Conservation (phyloP, 805 yeast species). For the Wickerhamomyces ciferrii region DNA sequence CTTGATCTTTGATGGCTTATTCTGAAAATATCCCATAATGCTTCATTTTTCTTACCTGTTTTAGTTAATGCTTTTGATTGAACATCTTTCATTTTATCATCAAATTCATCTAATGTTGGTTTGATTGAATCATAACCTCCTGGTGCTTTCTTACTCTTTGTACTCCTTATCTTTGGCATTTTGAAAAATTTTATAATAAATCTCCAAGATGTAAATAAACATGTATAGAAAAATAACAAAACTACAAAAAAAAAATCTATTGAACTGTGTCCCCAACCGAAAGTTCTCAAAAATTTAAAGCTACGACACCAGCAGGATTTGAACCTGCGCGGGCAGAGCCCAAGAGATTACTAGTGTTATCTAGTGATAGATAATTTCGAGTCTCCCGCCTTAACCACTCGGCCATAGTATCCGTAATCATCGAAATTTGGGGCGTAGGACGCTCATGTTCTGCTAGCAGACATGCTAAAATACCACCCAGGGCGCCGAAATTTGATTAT, state of each 20-base stretch:
- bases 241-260: not conserved
- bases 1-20: conserved; percentile 72
- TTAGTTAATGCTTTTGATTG: conserved; percentile 33
- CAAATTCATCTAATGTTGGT: conserved; percentile 59
- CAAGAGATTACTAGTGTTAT: conserved; percentile 30
- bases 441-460: not conserved
- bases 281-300: conserved; percentile 14
- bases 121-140: conserved; percentile 67
- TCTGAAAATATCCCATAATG: conserved; percentile 65
- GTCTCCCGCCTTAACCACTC: conserved; percentile 46
- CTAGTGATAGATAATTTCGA: conserved; percentile 25
- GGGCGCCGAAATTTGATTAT: too few species aligned
- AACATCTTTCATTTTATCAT: conserved; percentile 49
- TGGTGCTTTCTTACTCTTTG: conserved; percentile 53
- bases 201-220: too few species aligned
- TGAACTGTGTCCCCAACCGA: not conserved
- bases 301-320: conserved; percentile 40
- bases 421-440: not conserved
- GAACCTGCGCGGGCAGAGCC: conserved; percentile 46
- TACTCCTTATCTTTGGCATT: conserved; percentile 43
- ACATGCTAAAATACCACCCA: too few species aligned
- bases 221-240: too few species aligned
- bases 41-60: conserved; percentile 44
- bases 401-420: conserved; percentile 32
- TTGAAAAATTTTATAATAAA: not conserved